phyloP scores from a whole-genome alignment of 352 stramenopile genomes.

The Pythium biforme region DNA sequence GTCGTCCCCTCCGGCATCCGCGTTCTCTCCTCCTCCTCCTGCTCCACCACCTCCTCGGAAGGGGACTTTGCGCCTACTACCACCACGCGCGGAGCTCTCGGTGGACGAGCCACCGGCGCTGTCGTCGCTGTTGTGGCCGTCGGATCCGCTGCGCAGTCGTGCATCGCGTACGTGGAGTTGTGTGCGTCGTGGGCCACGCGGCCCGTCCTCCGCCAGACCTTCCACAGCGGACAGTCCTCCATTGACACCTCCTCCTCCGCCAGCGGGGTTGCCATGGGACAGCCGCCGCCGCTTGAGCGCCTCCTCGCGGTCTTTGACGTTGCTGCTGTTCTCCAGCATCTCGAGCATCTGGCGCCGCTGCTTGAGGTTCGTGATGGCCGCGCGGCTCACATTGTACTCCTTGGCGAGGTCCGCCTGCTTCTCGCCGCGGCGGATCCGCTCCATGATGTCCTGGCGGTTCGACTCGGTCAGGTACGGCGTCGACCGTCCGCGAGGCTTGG shows the following conservation, averaged over 20 bases:
- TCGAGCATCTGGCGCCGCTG: background rate
- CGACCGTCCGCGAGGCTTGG: too few species aligned
- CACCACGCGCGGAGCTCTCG: too few species aligned
- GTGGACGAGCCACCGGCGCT: background rate
- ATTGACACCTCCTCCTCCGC: background rate
- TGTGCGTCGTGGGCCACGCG: too few species aligned
- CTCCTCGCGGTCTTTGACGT: background rate
- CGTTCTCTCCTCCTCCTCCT: too few species aligned
- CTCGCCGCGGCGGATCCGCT: conserved; percentile 46
- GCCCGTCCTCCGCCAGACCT: too few species aligned
- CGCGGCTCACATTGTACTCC: conserved; percentile 61
- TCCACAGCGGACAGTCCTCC: too few species aligned
- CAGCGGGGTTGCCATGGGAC: background rate
- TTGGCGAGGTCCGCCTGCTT: conserved; percentile 60
- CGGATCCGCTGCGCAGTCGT: background rate
- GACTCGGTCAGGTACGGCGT: conserved; percentile 51
- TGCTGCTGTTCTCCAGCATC: conserved; percentile 9
- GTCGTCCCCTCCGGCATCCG: too few species aligned
- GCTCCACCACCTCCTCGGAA: too few species aligned
- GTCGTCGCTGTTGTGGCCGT: background rate
- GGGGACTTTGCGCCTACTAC: too few species aligned
- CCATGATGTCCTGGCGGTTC: conserved; percentile 50
- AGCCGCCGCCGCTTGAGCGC: background rate
- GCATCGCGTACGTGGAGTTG: too few species aligned
- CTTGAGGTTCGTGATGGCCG: conserved; percentile 51